A percentile compares a stretch with the other conserved stretches of the same genome.
phyloP scores from a whole-genome alignment of 108 stramenopile species.

The Skeletonema grethae region DNA sequence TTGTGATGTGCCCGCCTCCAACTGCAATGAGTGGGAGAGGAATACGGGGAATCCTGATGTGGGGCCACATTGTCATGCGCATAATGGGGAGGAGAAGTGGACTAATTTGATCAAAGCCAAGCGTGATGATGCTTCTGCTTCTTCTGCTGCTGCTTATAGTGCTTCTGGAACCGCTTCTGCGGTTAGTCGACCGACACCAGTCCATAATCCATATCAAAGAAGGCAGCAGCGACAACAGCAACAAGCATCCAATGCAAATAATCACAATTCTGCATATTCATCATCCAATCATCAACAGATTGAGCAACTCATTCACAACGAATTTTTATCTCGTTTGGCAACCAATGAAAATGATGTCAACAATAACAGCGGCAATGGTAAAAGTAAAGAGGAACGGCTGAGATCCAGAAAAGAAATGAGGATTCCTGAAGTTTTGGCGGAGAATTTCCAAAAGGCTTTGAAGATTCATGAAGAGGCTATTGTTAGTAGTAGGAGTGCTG shows the following conservation, averaged over 20 bases:
- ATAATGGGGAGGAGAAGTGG: slow-evolving; percentile 11
- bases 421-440: slow-evolving; percentile 49
- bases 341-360: background rate
- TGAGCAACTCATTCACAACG: slow-evolving; percentile 2
- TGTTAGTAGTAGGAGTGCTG: background rate
- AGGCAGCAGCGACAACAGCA: background rate
- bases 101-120: background rate
- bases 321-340: slow-evolving; percentile 7
- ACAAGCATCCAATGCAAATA: background rate
- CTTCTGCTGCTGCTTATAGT: too few species aligned
- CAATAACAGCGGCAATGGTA: background rate
- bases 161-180: background rate
- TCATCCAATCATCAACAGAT: slow-evolving; percentile 5
- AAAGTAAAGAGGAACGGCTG: slow-evolving; percentile 3
- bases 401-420: slow-evolving; percentile 40
- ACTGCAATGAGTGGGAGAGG: slow-evolving; percentile 59
- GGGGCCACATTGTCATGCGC: slow-evolving; percentile 36
- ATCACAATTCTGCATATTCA: background rate
- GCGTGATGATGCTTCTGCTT: background rate
- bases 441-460: slow-evolving; percentile 44
- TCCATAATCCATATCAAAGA: slow-evolving; percentile 2
- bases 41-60: background rate
- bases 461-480: slow-evolving; percentile 9
- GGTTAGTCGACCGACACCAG: background rate
- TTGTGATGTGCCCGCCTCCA: slow-evolving; percentile 53